Evolutionary conservation across 805 yeast genomes (phyloP), one percentile per base, ranked within the genome.

Genomic region (Candida golubevii): DNA sequence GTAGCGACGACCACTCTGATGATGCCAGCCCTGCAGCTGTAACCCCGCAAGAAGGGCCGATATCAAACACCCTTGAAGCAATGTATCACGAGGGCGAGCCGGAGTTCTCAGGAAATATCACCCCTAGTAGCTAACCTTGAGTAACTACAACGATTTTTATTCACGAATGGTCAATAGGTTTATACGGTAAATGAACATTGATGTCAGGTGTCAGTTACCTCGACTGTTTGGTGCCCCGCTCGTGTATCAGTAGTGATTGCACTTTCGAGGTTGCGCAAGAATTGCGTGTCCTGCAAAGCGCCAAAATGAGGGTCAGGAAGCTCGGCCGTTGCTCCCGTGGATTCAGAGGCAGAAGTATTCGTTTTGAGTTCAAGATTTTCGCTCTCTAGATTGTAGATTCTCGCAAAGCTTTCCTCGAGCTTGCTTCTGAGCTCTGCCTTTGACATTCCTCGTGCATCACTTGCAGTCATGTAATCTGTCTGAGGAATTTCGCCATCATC

Each of bases 81-180:
- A 62, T 73, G 72, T 74, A 74, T 52, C 78, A 75, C 56, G 79
- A 76, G 51, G 78, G 73, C 10, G 82, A 77, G 54, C 80, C 78
- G 10, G 67, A 70, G 47, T 74, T 75, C 55, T 60, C 69, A 2
- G 63, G 63, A 23, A 58, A 54, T 30, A 60, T 49, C 26, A 64
- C 71, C 6, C 57, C 57, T 12, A 42, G 32, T 8, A 36, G 23
- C 23, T 18, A 18, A 18, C 4, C 23, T 18, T 18, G 23, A 18
- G 23, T 3, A 18, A 18, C 23, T 18, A 18, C 23, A 18, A 18
- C 23, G 23, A 18, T 18, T 18, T 18, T 5, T 18, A 18, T 18
- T 18, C 23, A 18, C 5, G 23, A 18, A 18, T 18, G 23, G 23
- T 18, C 23, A 18, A 18, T 18, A 18, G 23, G 23, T 18, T 18